Evolutionary conservation across 164 flowering plant genomes (phyloP).

Genomic region (Stephania cephalantha): DNA sequence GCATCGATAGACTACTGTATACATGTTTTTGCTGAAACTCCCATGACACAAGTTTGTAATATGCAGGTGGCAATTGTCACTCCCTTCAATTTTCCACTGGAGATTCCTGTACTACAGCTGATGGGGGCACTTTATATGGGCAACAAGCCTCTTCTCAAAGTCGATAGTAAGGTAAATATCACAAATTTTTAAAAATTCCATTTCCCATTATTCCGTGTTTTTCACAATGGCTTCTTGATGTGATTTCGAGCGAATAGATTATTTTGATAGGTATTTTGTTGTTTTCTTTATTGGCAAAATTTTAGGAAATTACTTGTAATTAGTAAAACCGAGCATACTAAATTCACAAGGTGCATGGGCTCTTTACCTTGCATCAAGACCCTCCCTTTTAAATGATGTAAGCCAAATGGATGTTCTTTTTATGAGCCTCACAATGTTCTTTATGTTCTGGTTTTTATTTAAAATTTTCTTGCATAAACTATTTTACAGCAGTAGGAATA

Average conservation of each 20-base stretch:
- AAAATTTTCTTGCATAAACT: neutral
- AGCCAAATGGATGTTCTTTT: neutral
- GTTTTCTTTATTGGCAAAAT: too few relatives aligned
- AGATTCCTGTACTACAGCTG: conserved; percentile 90
- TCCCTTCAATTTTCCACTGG: conserved; percentile 95
- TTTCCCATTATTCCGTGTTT: too few relatives aligned
- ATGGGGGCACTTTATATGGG: conserved; percentile 99
- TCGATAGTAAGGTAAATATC: conserved; percentile 84
- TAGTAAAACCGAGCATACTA: too few relatives aligned
- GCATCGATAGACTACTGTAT: neutral
- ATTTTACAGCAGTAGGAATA: neutral
- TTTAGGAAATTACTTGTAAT: too few relatives aligned
- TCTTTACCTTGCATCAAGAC: neutral
- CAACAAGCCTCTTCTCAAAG: conserved; percentile 88
- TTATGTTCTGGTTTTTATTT: neutral
- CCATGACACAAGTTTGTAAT: conserved; percentile 6
- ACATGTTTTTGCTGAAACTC: neutral
- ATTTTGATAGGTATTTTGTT: too few relatives aligned
- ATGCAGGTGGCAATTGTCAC: conserved; percentile 84
- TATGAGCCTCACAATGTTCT: neutral
- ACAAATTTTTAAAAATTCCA: neutral
- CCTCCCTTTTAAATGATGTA: neutral
- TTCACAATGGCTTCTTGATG: too few relatives aligned
- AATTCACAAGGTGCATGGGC: too few relatives aligned
- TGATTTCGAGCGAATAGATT: too few relatives aligned